phyloP scores from a whole-genome alignment of 2,329 filamentous ascomycete genomes.

The Ceratocystis diversiconidia region DNA sequence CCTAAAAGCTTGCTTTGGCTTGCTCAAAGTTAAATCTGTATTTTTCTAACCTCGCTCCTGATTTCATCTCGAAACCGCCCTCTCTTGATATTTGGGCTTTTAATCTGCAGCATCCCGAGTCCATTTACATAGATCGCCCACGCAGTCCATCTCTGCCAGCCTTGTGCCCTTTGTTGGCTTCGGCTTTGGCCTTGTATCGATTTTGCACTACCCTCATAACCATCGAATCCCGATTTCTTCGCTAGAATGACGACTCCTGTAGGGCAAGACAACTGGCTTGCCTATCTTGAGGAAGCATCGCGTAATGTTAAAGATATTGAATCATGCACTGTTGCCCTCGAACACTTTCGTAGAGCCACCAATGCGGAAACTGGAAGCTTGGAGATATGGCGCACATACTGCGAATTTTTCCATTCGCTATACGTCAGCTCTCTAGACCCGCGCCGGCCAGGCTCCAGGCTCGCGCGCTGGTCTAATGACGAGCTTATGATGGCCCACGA shows the following conservation, averaged over 20 bases:
- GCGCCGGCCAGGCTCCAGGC: conserved; percentile 8
- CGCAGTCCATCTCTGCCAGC: background rate
- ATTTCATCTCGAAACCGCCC: background rate
- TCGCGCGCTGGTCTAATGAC: conserved; percentile 42
- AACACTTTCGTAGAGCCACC: conserved; percentile 57
- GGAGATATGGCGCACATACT: conserved; percentile 63
- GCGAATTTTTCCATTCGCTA: conserved; percentile 61
- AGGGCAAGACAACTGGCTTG: conserved; percentile 64
- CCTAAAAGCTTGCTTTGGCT: background rate
- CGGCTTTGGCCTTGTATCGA: background rate
- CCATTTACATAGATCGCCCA: background rate
- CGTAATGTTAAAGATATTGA: conserved; percentile 47
- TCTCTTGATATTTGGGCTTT: background rate
- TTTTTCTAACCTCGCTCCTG: background rate
- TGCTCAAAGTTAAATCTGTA: background rate
- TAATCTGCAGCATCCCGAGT: background rate
- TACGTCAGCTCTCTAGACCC: conserved; percentile 29
- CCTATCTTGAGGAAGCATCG: conserved; percentile 60
- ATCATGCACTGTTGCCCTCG: conserved; percentile 53
- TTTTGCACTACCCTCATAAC: background rate
- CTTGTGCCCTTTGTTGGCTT: background rate
- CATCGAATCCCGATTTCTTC: background rate
- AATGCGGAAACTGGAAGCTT: conserved; percentile 59
- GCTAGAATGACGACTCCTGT: conserved; percentile 34
- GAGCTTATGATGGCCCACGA: conserved; percentile 56